Evolutionary conservation across 1,284 basidiomycete species (phyloP).

Genomic region (Tilletiopsis washingtonensis): DNA sequence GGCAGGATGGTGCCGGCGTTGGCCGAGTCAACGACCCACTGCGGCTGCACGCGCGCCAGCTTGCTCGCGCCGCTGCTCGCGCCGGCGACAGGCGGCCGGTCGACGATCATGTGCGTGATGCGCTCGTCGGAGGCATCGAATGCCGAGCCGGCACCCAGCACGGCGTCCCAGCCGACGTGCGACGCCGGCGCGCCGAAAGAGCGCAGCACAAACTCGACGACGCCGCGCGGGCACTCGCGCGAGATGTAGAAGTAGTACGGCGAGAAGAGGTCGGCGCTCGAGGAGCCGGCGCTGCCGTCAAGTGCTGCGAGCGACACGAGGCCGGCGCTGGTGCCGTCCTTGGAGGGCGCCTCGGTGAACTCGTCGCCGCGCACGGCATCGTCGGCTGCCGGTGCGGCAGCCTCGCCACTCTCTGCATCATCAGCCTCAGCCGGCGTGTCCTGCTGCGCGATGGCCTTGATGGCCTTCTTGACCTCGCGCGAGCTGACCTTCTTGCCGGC

Average conservation of each 20-base stretch:
- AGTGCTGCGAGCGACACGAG: conserved; percentile 70
- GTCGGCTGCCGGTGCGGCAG: conserved; percentile 1
- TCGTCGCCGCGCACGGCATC: conserved; percentile 14
- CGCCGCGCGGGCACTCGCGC: conserved; percentile 79
- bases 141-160: conserved; percentile 74
- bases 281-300: conserved; percentile 22
- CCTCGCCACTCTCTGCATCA: conserved; percentile 17
- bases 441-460: conserved; percentile 50
- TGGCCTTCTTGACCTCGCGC: conserved; percentile 52
- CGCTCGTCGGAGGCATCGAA: conserved; percentile 57
- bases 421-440: conserved; percentile 9
- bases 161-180: conserved; percentile 74
- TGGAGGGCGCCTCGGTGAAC: conserved; percentile 53
- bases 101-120: conserved; percentile 94
- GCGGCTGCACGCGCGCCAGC: conserved; percentile 88
- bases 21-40: conserved; percentile 95
- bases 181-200: conserved; percentile 67
- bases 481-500: conserved; percentile 50
- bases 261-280: conserved; percentile 58
- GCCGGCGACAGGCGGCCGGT: conserved; percentile 60
- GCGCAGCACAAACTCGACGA: conserved; percentile 90
- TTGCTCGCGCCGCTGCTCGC: conserved; percentile 45
- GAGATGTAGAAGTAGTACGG: conserved; percentile 91
- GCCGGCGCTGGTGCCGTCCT: conserved; percentile 48
- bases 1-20: conserved; percentile 77